These are phyloP conservation scores for Jaapia argillacea DNA, from an alignment of 768 basidiomycete species.

Conservation along the genomic window DNA sequence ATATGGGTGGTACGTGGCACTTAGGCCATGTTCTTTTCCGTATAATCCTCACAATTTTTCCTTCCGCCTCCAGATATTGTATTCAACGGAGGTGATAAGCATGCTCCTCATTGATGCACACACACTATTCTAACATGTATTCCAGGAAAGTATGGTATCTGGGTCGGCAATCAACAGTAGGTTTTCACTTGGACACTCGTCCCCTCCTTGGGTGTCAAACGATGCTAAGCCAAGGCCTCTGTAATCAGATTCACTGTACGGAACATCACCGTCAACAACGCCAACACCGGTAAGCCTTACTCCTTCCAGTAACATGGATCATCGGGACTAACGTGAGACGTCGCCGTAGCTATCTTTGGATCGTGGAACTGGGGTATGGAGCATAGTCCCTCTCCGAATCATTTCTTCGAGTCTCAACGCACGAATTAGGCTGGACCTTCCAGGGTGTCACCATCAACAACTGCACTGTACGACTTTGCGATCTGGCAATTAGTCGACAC, in stretches of 20 bases:
- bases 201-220: not conserved
- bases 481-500: not conserved
- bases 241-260: constrained; percentile 66
- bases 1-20: constrained; percentile 42
- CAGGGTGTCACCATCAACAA: constrained; percentile 31
- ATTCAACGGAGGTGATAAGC: constrained; percentile 38
- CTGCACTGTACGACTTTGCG: not conserved
- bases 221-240: not conserved
- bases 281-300: constrained; percentile 25
- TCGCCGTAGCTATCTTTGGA: constrained; percentile 14
- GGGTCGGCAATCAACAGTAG: constrained; percentile 76
- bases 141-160: constrained; percentile 60
- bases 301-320: no score
- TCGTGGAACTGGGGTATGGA: not conserved
- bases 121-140: not conserved
- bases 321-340: no score
- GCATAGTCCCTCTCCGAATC: no score
- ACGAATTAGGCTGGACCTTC: constrained; percentile 34
- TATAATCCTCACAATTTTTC: constrained; percentile 3
- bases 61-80: constrained; percentile 23
- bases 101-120: not conserved
- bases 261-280: constrained; percentile 46
- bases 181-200: constrained; percentile 11
- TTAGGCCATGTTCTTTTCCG: not conserved
- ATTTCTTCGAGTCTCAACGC: not conserved